These are phyloP conservation scores for Candolleomyces aberdarensis DNA, from an alignment of 768 basidiomycete genomes.

Conservation along the genomic window DNA sequence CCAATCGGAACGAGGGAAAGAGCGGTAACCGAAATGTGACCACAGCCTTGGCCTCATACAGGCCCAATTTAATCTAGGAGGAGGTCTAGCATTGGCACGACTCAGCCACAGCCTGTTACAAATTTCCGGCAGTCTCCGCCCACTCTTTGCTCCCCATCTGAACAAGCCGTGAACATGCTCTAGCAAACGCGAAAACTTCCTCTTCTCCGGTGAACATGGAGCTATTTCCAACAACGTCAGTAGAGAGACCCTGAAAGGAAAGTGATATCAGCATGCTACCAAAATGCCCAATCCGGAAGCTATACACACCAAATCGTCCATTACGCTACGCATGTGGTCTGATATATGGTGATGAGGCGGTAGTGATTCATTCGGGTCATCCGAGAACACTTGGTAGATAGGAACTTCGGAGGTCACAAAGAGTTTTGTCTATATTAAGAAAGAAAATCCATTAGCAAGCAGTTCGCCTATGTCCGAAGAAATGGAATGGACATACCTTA, in stretches of 20 bases:
- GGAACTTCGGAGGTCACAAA: slow-evolving; percentile 93
- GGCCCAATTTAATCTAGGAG: background rate
- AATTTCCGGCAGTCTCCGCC: slow-evolving; percentile 50
- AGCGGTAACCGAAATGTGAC: too few species aligned
- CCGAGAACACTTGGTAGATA: slow-evolving; percentile 86
- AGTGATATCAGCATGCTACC: slow-evolving; percentile 5
- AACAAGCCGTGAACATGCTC: slow-evolving; percentile 84
- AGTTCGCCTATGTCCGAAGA: background rate
- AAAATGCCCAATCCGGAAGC: background rate
- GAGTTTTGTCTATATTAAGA: slow-evolving; percentile 68
- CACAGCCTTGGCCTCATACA: too few species aligned
- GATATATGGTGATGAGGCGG: slow-evolving; percentile 40
- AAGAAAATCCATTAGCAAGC: background rate
- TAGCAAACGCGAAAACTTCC: slow-evolving; percentile 94
- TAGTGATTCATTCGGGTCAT: slow-evolving; percentile 44
- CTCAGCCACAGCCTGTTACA: slow-evolving; percentile 1
- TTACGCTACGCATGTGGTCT: slow-evolving; percentile 88
- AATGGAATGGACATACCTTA: slow-evolving; percentile 46
- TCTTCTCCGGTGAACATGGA: slow-evolving; percentile 97
- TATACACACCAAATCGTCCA: slow-evolving; percentile 85
- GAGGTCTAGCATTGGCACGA: background rate
- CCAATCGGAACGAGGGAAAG: too few species aligned
- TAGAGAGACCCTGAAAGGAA: slow-evolving; percentile 63
- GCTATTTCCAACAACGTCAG: slow-evolving; percentile 72
- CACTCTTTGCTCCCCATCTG: slow-evolving; percentile 92